A percentile compares a stretch with the other conserved stretches of the same genome.
These are phyloP conservation scores for Phytophthora pistaciae DNA, from an alignment of 352 stramenopile genomes.

Conservation along the genomic window DNA sequence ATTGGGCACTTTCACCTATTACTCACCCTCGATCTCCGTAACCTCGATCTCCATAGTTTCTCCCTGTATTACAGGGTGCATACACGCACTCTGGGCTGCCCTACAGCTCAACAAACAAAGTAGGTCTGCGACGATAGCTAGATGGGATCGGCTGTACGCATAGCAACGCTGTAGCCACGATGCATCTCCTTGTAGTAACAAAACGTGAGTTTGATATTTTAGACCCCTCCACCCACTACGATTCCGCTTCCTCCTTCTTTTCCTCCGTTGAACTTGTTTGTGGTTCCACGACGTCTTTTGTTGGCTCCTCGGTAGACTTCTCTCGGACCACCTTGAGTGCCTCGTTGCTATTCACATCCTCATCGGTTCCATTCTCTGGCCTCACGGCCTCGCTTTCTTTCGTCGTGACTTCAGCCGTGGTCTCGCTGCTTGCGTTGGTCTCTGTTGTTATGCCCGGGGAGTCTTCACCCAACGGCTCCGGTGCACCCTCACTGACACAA, in stretches of 20 bases:
- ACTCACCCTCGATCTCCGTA: no score
- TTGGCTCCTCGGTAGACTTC: background rate
- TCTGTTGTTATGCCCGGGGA: background rate
- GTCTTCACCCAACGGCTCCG: constrained; percentile 1
- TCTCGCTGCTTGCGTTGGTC: constrained; percentile 1
- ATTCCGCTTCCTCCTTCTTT: background rate
- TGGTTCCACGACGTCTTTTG: background rate
- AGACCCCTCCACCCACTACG: background rate
- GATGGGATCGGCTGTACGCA: no score
- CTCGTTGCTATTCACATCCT: background rate
- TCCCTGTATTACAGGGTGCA: no score
- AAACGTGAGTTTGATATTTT: constrained; percentile 6
- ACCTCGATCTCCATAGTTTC: no score
- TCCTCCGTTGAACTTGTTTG: background rate
- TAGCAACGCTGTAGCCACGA: no score
- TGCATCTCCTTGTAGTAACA: background rate
- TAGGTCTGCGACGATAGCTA: no score
- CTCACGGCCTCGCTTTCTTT: background rate
- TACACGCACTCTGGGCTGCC: no score
- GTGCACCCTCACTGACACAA: background rate
- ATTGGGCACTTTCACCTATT: no score
- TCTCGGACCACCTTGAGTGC: background rate
- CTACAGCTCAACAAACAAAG: no score
- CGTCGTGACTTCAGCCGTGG: constrained; percentile 1
- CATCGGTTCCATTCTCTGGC: background rate